Evolutionary conservation across 345 rosid species (phyloP).

Genomic region (Lepidium didymum): DNA sequence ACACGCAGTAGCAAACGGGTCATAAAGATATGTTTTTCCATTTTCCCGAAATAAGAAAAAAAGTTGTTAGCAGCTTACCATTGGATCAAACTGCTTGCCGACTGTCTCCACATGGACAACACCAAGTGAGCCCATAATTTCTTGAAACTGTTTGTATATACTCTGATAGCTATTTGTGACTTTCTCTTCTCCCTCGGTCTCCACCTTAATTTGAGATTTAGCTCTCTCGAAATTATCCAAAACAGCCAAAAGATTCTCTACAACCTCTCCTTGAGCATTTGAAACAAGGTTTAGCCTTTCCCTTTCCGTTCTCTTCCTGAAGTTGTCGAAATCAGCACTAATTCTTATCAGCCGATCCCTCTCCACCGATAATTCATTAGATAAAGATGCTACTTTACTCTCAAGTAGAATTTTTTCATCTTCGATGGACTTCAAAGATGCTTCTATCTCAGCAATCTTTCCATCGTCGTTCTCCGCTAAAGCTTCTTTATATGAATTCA

Average conservation of each 20-base stretch:
- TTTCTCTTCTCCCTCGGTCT: slow-evolving; percentile 86
- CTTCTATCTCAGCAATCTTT: slow-evolving; percentile 60
- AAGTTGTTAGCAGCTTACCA: slow-evolving; percentile 51
- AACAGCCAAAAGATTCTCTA: slow-evolving; percentile 70
- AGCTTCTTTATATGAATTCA: slow-evolving; percentile 64
- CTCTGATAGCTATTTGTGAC: slow-evolving; percentile 86
- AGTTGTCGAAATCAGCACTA: slow-evolving; percentile 93
- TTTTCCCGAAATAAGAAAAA: not conserved
- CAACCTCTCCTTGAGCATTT: slow-evolving; percentile 91
- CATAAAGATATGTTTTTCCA: not conserved
- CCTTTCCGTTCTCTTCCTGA: slow-evolving; percentile 85
- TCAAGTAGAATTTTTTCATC: slow-evolving; percentile 53
- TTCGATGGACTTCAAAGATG: slow-evolving; percentile 57
- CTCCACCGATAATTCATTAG: slow-evolving; percentile 58
- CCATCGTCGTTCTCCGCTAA: slow-evolving; percentile 53
- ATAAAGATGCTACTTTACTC: slow-evolving; percentile 46
- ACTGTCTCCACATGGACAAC: slow-evolving; percentile 78
- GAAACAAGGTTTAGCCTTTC: slow-evolving; percentile 75
- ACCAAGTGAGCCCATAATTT: slow-evolving; percentile 69
- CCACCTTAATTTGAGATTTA: slow-evolving; percentile 73
- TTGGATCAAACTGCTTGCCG: slow-evolving; percentile 84
- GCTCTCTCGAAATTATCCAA: slow-evolving; percentile 98
- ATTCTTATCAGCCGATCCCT: slow-evolving; percentile 75
- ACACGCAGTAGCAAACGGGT: not conserved
- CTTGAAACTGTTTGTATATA: slow-evolving; percentile 83